Evolutionary conservation across 1,139 yeast genomes (phyloP).

Genomic region (Meyerozyma athensensis): DNA sequence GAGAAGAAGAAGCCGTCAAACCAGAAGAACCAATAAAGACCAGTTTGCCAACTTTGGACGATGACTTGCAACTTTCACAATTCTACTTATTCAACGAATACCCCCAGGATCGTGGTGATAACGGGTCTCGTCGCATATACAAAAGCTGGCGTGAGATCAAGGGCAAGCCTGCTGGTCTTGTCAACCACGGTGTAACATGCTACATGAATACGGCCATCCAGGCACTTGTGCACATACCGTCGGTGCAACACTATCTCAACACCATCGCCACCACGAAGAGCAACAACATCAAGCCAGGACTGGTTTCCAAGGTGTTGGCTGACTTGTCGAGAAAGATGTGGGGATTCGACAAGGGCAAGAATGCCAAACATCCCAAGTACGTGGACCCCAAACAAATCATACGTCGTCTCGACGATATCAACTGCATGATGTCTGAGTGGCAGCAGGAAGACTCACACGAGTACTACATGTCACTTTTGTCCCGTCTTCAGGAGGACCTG

Average conservation of each 20-base stretch:
- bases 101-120: conserved; percentile 54
- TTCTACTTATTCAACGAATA: conserved; percentile 52
- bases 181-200: conserved; percentile 94
- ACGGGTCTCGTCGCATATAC: conserved; percentile 45
- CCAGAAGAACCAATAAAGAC: too few relatives aligned
- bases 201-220: conserved; percentile 95
- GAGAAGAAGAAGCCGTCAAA: conserved; percentile 4
- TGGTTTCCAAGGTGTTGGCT: conserved; percentile 72
- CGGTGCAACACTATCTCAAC: conserved; percentile 75
- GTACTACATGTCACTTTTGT: conserved; percentile 85
- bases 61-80: conserved; percentile 13
- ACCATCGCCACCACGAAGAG: conserved; percentile 56
- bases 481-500: conserved; percentile 85
- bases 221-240: conserved; percentile 84
- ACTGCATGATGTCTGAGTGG: conserved; percentile 96
- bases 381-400: conserved; percentile 75
- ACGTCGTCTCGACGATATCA: conserved; percentile 72
- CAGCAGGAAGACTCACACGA: conserved; percentile 98
- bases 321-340: conserved; percentile 67
- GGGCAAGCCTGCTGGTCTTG: conserved; percentile 63
- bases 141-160: conserved; percentile 59
- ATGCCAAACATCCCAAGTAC: conserved; percentile 26
- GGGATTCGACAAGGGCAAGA: conserved; percentile 29
- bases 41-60: conserved; percentile 3
- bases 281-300: conserved; percentile 44